Evolutionary conservation across 306 rosid genomes (phyloP).

Genomic region (Astragalus glycyphyllos): DNA sequence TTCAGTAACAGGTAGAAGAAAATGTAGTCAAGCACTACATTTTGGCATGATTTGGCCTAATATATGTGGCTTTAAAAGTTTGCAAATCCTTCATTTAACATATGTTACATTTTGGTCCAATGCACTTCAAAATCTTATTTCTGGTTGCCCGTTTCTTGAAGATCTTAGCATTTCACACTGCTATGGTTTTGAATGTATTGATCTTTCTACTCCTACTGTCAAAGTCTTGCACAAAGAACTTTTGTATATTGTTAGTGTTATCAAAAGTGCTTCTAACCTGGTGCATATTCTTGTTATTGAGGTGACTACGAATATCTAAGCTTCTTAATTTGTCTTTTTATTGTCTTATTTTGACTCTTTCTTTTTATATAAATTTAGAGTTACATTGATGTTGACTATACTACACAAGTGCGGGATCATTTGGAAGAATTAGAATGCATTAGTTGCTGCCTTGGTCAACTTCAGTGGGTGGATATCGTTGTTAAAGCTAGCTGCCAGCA

Average conservation of each 20-base stretch:
- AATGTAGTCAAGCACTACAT: conserved; percentile 58
- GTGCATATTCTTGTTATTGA: no score
- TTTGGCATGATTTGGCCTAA: neutral
- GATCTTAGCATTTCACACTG: neutral
- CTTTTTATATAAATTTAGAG: no score
- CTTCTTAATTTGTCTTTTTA: no score
- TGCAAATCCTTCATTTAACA: neutral
- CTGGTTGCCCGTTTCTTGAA: neutral
- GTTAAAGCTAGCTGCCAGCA: neutral
- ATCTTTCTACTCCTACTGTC: conserved; percentile 20
- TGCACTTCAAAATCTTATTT: conserved; percentile 21
- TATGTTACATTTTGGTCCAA: neutral
- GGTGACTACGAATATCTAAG: neutral
- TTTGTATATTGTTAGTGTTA: no score
- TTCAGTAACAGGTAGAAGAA: no score
- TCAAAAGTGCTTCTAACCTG: no score
- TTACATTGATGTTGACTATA: no score
- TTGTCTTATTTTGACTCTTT: no score
- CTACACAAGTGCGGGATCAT: no score
- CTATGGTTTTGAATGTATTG: neutral
- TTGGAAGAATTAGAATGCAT: neutral
- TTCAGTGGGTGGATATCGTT: conserved; percentile 5
- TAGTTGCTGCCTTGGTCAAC: neutral
- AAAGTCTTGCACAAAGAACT: neutral
- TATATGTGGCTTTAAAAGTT: conserved; percentile 7